Conservation (phyloP, 441 rosid species). For the Erysimum cheiri region DNA sequence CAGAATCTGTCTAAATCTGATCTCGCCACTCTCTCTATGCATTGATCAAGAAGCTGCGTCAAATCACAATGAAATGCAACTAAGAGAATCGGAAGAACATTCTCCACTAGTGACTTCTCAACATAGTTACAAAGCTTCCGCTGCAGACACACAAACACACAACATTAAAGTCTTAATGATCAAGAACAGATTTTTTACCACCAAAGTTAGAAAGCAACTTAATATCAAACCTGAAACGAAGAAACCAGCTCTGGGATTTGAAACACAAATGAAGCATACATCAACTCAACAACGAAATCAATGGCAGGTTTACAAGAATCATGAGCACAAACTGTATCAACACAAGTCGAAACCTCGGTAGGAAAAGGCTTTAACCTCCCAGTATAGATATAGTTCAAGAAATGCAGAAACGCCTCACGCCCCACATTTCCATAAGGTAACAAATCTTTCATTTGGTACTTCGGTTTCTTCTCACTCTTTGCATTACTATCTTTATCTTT, state of each 20-base stretch:
- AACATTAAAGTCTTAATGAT: conserved; percentile 11
- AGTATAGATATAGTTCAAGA: conserved; percentile 77
- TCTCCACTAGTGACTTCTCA: conserved; percentile 73
- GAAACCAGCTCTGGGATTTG: conserved; percentile 71
- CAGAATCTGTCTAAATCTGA: conserved; percentile 71
- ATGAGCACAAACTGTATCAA: conserved; percentile 70
- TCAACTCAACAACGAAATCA: conserved; percentile 74
- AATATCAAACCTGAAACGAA: conserved; percentile 73
- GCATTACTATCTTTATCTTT: conserved; percentile 42
- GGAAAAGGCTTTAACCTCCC: conserved; percentile 77
- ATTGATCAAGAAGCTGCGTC: conserved; percentile 66
- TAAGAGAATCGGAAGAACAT: conserved; percentile 77
- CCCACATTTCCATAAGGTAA: conserved; percentile 71
- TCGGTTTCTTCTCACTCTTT: conserved; percentile 52
- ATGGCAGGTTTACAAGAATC: conserved; percentile 87
- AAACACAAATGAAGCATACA: conserved; percentile 80
- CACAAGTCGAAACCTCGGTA: conserved; percentile 79
- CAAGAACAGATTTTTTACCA: conserved; percentile 16
- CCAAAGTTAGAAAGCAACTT: neutral
- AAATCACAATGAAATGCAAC: conserved; percentile 80
- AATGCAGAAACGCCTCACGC: conserved; percentile 69
- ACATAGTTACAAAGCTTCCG: conserved; percentile 70
- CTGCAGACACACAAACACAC: conserved; percentile 56
- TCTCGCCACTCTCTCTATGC: conserved; percentile 74
- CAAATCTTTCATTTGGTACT: conserved; percentile 58